A percentile compares a stretch with the other conserved stretches of the same genome.
phyloP scores from a whole-genome alignment of 345 rosid genomes.

The Eucalyptus erythrocorys region DNA sequence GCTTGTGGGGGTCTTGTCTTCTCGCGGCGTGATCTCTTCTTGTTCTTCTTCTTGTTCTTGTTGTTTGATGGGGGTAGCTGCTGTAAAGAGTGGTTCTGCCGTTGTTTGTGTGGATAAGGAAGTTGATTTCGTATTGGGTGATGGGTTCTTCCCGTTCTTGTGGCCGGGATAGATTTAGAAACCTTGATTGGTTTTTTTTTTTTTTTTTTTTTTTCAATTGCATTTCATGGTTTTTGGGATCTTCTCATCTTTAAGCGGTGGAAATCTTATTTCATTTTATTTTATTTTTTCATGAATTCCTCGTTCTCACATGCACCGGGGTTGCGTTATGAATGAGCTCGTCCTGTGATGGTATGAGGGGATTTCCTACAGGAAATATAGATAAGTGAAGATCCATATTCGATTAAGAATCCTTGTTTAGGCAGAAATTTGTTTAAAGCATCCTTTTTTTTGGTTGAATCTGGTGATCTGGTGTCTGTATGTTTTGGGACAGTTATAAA shows the following conservation, averaged over 20 bases:
- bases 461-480: not conserved
- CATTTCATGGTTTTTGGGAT: not conserved
- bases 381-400: not conserved
- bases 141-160: not conserved
- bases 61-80: not conserved
- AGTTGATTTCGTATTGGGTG: not conserved
- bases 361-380: not conserved
- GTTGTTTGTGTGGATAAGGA: not conserved
- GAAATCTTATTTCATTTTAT: not conserved
- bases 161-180: not conserved
- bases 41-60: not conserved
- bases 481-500: not conserved
- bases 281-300: not conserved
- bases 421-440: not conserved
- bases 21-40: not conserved
- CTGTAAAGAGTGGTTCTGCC: not conserved
- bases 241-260: not conserved
- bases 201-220: not conserved
- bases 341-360: not conserved
- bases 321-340: not conserved
- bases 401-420: not conserved
- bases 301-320: not conserved
- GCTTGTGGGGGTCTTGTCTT: not conserved
- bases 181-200: not conserved
- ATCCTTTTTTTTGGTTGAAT: not conserved